Base-by-base conservation (phyloP, 805 yeast genomes). In the Isabelozyma gotoi region DNA sequence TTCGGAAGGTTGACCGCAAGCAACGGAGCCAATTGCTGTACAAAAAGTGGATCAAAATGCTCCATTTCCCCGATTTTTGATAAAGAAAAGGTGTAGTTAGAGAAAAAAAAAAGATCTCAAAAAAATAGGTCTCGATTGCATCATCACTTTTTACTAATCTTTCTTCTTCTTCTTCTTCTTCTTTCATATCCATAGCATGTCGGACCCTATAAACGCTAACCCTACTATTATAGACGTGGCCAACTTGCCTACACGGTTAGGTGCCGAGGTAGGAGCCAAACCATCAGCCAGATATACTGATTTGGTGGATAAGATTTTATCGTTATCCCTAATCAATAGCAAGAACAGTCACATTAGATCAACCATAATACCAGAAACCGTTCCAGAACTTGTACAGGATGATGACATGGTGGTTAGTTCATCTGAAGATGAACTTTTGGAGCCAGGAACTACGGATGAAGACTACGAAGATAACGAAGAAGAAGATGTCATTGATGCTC, bases 131-230 rank as follows among this genome's bases (percentile, higher is more conserved):
- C n/a, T n/a, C n/a, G 5, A 16, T 34, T 34, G 15, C 39, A 21
- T 21, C 7, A 35, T 20, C 10, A 11, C 18, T 7, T 41, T 18
- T 19, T 27, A 18, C 16, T 37, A 6, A 7, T 29, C n/a, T 14
- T 36, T 20, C 18, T 36, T 36, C 19, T 14, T 20, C 15, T 14
- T 11, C 17, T 3, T 12, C 40, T 21, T 10, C 20, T 24, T 21
- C 12, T 16, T 17, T 35, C 16, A 17, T 19, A 3, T 3, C 6
- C 19, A 4, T 19, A 48, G 17, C 34, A 86, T 85, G 92, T 73
- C 89, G 2, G 96, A 88, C 44, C 85, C 85, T 15, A 84, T 92
- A 46, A 92, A 92, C 63, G 96, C 96, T 21, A 91, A 90, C 60
- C 99, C 99, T 17, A 82, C 84, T 24, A 82, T 92, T 33, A 66